Percentiles rank a stretch among this genome's conserved stretches.
phyloP scores from a whole-genome alignment of 805 yeast genomes.

The Starmerella ratchasimensis region DNA sequence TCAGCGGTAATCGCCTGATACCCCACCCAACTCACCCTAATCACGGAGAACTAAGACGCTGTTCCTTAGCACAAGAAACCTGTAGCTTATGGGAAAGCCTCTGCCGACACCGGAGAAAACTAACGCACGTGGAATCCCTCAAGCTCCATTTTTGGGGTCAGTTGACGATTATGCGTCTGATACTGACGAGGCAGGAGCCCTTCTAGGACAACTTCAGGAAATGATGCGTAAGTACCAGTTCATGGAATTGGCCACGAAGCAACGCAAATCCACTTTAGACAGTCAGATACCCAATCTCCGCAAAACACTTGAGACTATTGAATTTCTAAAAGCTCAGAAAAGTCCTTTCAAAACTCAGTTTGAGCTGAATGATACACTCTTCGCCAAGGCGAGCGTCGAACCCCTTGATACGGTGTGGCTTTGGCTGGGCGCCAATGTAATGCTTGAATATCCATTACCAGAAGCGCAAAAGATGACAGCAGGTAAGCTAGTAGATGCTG shows the following conservation, averaged over 20 bases:
- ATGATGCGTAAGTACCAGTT: slow-evolving; percentile 44
- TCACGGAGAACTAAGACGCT: no score
- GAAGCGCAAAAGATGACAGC: slow-evolving; percentile 68
- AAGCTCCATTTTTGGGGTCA: slow-evolving; percentile 82
- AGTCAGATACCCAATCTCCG: slow-evolving; percentile 82
- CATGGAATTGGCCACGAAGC: slow-evolving; percentile 29
- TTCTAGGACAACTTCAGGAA: slow-evolving; percentile 68
- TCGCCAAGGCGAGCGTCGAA: slow-evolving; percentile 63
- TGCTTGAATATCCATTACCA: slow-evolving; percentile 83
- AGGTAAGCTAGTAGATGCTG: slow-evolving; percentile 49
- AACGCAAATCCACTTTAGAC: slow-evolving; percentile 34
- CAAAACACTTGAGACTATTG: slow-evolving; percentile 66
- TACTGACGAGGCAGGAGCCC: slow-evolving; percentile 54
- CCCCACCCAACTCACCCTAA: no score
- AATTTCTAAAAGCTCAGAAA: slow-evolving; percentile 38
- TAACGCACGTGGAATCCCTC: slow-evolving; percentile 92
- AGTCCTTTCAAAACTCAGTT: slow-evolving; percentile 58
- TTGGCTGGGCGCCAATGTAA: slow-evolving; percentile 98
- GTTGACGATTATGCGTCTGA: slow-evolving; percentile 62
- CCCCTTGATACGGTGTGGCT: slow-evolving; percentile 56
- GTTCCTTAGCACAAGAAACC: no score
- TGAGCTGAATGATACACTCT: slow-evolving; percentile 86
- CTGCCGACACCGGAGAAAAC: slow-evolving; percentile 24
- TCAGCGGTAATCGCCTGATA: no score
- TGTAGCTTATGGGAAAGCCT: slow-evolving; percentile 17